Conservation (phyloP, 495 filamentous ascomycete genomes). For the Annulohypoxylon maeteangense region DNA sequence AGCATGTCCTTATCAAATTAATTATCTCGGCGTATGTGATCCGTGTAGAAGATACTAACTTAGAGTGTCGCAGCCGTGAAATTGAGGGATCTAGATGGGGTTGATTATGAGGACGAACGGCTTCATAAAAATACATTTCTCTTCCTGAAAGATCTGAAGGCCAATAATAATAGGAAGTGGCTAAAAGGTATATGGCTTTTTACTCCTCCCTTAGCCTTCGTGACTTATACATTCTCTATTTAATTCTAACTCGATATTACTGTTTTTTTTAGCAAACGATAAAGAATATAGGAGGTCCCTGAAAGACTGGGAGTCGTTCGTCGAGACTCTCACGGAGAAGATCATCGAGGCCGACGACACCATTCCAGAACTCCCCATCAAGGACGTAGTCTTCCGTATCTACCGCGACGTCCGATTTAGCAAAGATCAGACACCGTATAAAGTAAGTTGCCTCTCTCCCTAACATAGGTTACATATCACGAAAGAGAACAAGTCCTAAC, state of each 20-base stretch:
- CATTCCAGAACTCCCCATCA: conserved; percentile 82
- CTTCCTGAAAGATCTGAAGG: conserved; percentile 78
- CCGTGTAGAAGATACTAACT: conserved; percentile 10
- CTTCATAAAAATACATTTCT: conserved; percentile 85
- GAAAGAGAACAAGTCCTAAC: background rate
- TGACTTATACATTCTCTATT: background rate
- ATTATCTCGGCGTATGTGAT: background rate
- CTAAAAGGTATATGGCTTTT: conserved; percentile 71
- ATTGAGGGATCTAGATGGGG: conserved; percentile 71
- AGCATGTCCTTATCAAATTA: background rate
- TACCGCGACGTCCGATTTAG: conserved; percentile 84
- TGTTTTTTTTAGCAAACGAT: conserved; percentile 70
- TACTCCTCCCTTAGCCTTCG: background rate
- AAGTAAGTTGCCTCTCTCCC: conserved; percentile 59
- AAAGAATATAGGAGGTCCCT: conserved; percentile 77
- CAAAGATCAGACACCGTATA: conserved; percentile 86
- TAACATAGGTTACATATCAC: background rate
- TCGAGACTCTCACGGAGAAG: conserved; percentile 73
- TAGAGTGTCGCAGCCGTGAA: conserved; percentile 41
- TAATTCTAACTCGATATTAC: background rate
- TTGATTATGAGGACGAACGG: conserved; percentile 72
- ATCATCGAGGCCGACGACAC: conserved; percentile 77
- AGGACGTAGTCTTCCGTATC: conserved; percentile 88
- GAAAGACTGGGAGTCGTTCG: conserved; percentile 81
- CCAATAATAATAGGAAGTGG: conserved; percentile 85